Evolutionary conservation across 768 basidiomycete genomes (phyloP).

Genomic region (Mycena capillaripes): DNA sequence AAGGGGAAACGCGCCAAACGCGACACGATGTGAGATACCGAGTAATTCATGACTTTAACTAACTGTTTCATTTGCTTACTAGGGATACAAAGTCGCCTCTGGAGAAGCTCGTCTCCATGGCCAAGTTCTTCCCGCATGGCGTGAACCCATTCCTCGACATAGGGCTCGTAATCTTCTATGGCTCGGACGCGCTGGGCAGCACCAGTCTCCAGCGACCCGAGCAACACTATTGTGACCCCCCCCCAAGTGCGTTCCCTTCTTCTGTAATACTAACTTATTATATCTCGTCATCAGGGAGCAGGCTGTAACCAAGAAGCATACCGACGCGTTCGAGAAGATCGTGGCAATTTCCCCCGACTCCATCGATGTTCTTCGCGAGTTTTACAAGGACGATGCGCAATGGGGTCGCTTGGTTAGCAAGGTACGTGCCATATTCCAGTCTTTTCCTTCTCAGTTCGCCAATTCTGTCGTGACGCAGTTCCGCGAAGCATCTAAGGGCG

Average conservation of each 20-base stretch:
- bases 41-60: neutral
- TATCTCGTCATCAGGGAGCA: neutral
- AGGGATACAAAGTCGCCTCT: neutral
- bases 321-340: constrained; percentile 5
- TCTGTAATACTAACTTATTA: neutral
- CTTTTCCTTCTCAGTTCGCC: neutral
- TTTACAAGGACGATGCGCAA: neutral
- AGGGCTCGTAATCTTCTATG: neutral
- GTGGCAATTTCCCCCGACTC: neutral
- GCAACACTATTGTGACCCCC: neutral
- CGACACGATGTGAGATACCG: neutral
- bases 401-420: neutral
- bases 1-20: neutral
- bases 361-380: neutral
- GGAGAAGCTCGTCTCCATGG: neutral
- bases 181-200: neutral
- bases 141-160: constrained; percentile 7
- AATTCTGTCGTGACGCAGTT: neutral
- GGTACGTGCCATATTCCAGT: neutral
- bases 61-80: too few species aligned
- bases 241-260: neutral
- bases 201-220: neutral
- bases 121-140: neutral
- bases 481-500: neutral
- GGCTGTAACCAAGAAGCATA: neutral